Evolutionary conservation across 257 asterid species (phyloP).

Genomic region (Sherardia arvensis): DNA sequence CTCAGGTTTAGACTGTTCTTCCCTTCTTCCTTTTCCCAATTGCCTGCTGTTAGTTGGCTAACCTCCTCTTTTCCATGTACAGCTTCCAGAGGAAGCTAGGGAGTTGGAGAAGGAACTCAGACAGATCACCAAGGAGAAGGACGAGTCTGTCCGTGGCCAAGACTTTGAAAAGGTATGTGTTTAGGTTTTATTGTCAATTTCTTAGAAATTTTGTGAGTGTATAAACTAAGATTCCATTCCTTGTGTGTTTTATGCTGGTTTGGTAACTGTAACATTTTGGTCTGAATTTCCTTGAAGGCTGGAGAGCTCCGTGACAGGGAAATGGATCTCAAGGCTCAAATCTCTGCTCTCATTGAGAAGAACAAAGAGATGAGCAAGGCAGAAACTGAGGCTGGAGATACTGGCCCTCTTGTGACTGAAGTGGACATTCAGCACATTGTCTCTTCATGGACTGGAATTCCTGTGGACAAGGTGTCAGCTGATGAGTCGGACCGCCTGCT

Average conservation of each 20-base stretch:
- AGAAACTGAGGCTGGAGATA: slow-evolving; percentile 76
- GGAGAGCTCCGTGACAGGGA: slow-evolving; percentile 93
- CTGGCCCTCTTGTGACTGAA: slow-evolving; percentile 81
- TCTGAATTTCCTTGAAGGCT: slow-evolving; percentile 42
- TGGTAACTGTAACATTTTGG: neutral
- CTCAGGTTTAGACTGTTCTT: slow-evolving; percentile 51
- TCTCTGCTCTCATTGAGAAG: slow-evolving; percentile 70
- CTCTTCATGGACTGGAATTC: slow-evolving; percentile 95
- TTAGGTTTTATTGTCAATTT: neutral
- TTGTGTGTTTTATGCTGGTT: neutral
- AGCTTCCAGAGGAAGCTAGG: slow-evolving; percentile 99
- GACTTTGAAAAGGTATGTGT: slow-evolving; percentile 34
- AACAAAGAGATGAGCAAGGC: slow-evolving; percentile 95
- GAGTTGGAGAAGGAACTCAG: slow-evolving; percentile 96
- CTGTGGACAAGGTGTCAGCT: slow-evolving; percentile 85
- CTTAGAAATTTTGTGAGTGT: neutral
- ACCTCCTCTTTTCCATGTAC: slow-evolving; percentile 12
- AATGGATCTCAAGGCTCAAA: slow-evolving; percentile 93
- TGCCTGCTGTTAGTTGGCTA: slow-evolving; percentile 7
- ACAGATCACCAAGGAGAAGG: slow-evolving; percentile 93
- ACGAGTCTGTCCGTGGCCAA: slow-evolving; percentile 88
- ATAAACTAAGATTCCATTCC: neutral
- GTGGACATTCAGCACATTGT: slow-evolving; percentile 92
- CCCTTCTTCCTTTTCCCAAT: neutral
- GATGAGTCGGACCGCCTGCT: slow-evolving; percentile 94